Conservation (phyloP, 495 filamentous ascomycete genomes). For the Physcia stellaris region DNA sequence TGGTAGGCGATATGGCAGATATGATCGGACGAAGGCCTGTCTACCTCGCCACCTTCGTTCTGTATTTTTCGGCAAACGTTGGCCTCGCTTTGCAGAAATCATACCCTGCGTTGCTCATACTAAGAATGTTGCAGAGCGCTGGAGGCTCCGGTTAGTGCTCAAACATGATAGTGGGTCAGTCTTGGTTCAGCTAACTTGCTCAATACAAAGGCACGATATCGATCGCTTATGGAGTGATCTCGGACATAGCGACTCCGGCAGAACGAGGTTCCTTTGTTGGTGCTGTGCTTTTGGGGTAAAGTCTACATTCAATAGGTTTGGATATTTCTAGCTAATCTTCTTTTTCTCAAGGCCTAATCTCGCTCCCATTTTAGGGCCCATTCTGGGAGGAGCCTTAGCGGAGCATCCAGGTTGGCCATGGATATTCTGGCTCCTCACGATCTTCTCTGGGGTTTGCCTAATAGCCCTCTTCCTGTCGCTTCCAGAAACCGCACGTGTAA, state of each 20-base stretch:
- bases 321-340: slow-evolving; percentile 27
- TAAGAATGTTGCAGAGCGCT: slow-evolving; percentile 50
- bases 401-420: slow-evolving; percentile 48
- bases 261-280: slow-evolving; percentile 16
- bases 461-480: slow-evolving; percentile 22
- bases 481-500: slow-evolving; percentile 28
- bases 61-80: slow-evolving; percentile 49
- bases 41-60: slow-evolving; percentile 40
- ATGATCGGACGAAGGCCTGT: slow-evolving; percentile 45
- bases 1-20: slow-evolving; percentile 51
- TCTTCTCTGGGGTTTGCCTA: slow-evolving; percentile 31
- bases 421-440: slow-evolving; percentile 65
- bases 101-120: slow-evolving; percentile 45
- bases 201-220: slow-evolving; percentile 10
- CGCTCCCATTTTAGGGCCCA: slow-evolving; percentile 36
- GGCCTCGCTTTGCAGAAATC: slow-evolving; percentile 45
- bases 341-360: slow-evolving; percentile 21
- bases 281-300: slow-evolving; percentile 6
- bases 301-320: slow-evolving; percentile 11
- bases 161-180: background rate
- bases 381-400: slow-evolving; percentile 49
- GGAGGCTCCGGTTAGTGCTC: slow-evolving; percentile 31
- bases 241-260: slow-evolving; percentile 12
- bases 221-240: slow-evolving; percentile 14
- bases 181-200: slow-evolving; percentile 4